Conservation (phyloP, 139 green algal genomes). For the Chlamydomonas incerta region DNA sequence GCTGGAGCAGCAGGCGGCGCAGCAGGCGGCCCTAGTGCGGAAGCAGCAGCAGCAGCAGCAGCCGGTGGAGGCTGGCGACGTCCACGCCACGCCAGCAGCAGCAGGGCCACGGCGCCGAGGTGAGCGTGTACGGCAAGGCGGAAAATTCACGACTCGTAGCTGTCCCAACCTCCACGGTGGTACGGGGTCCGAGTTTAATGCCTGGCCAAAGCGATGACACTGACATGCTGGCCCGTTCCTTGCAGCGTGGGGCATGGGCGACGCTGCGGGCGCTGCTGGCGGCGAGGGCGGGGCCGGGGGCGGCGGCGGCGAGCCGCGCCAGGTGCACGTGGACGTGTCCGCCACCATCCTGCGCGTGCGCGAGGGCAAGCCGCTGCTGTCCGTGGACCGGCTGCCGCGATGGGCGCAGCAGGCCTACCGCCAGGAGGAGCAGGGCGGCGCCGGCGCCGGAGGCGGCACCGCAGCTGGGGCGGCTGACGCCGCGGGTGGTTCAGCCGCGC, state of each 20-base stretch:
- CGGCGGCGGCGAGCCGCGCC: not conserved
- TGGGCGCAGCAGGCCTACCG: conserved; percentile 39
- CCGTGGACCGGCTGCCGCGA: conserved; percentile 56
- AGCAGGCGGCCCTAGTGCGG: not conserved
- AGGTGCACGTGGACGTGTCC: conserved; percentile 31
- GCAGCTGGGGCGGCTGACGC: too few relatives aligned
- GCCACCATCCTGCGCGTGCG: conserved; percentile 42
- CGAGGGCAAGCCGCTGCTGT: conserved; percentile 56
- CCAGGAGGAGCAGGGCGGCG: not conserved
- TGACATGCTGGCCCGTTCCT: too few relatives aligned
- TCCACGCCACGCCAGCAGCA: not conserved
- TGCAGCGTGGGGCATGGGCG: conserved; percentile 1
- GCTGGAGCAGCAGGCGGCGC: conserved; percentile 15
- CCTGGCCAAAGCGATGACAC: too few relatives aligned
- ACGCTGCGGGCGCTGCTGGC: not conserved
- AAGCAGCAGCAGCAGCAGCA: not conserved
- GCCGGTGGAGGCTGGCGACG: too few relatives aligned
- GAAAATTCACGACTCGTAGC: too few relatives aligned
- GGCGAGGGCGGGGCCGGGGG: not conserved
- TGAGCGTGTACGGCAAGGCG: too few relatives aligned
- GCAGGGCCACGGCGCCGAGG: too few relatives aligned
- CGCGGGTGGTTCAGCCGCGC: too few relatives aligned
- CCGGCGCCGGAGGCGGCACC: not conserved
- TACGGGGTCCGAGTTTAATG: too few relatives aligned
- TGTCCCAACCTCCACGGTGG: too few relatives aligned